Conservation (phyloP, 2,329 filamentous ascomycete species). For the Leptoxyphium fumago region DNA sequence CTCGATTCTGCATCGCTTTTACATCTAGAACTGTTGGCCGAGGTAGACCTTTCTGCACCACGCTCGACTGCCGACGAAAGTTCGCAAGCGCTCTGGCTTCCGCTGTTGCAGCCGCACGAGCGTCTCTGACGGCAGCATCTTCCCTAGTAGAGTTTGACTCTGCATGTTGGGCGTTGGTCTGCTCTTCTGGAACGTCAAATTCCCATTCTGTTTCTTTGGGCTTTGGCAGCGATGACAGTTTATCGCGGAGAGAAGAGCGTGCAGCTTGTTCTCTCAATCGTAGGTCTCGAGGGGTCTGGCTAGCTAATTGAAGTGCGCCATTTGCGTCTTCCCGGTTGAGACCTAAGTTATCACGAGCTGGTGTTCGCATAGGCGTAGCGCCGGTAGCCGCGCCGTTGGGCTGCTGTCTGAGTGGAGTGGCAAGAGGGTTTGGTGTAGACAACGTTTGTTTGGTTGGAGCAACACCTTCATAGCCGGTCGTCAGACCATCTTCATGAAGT, state of each 20-base stretch:
- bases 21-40: conserved; percentile 62
- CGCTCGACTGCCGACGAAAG: conserved; percentile 71
- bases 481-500: conserved; percentile 63
- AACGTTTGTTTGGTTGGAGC: conserved; percentile 66
- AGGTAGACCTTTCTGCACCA: conserved; percentile 74
- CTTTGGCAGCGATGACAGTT: conserved; percentile 72
- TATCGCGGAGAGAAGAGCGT: conserved; percentile 52
- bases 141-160: conserved; percentile 43
- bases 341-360: conserved; percentile 63
- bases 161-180: conserved; percentile 38
- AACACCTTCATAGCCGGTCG: conserved; percentile 77
- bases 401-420: conserved; percentile 67
- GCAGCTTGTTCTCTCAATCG: conserved; percentile 54
- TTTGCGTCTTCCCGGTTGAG: conserved; percentile 53
- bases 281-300: conserved; percentile 63
- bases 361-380: conserved; percentile 74
- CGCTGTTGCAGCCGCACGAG: conserved; percentile 44
- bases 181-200: conserved; percentile 76
- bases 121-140: conserved; percentile 61
- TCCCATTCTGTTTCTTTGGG: conserved; percentile 93
- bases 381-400: conserved; percentile 47
- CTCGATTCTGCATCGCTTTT: conserved; percentile 48
- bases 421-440: conserved; percentile 89
- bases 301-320: conserved; percentile 49
- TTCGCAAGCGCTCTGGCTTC: conserved; percentile 56